phyloP scores from a whole-genome alignment of 306 rosid species.

The Cucumis sativus region Cucumber_9930_V3 NC_026661.2:9629001-9629500 shows the following conservation, averaged over 20 bases:
- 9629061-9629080: conserved; percentile 17
- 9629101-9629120: not conserved
- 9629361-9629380: not conserved
- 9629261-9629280: not conserved
- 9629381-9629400: not conserved
- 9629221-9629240: not conserved
- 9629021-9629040: conserved; percentile 44
- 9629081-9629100: not conserved
- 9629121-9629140: conserved; percentile 17
- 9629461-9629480: not conserved
- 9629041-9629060: conserved; percentile 22
- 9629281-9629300: not conserved
- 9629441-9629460: not conserved
- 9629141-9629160: conserved; percentile 21
- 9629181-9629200: conserved; percentile 14
- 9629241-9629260: not conserved
- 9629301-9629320: not conserved
- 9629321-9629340: not conserved
- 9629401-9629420: not conserved
- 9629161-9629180: conserved; percentile 26
- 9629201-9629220: not conserved
- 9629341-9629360: not conserved
- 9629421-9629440: not conserved
- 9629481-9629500: conserved; percentile 19
- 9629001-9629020: conserved; percentile 47